Evolutionary conservation across 257 asterid species (phyloP).

Genomic region (Craterostigma plantagineum): DNA sequence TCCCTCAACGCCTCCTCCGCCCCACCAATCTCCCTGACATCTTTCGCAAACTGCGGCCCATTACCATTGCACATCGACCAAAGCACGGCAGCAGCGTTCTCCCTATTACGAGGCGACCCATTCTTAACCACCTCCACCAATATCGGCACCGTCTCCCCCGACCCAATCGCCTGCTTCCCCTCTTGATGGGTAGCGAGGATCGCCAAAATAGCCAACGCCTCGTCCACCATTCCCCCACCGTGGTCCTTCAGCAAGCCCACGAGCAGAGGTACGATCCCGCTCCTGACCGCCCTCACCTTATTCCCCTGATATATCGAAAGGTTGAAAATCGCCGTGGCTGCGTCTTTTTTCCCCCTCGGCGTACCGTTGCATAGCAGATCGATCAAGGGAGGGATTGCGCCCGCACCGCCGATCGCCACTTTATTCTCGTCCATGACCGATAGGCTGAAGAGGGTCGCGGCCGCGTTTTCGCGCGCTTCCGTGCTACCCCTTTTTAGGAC

Average conservation of each 20-base stretch:
- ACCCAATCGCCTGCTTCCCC: slow-evolving; percentile 57
- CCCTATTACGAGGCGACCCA: slow-evolving; percentile 75
- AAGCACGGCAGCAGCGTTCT: slow-evolving; percentile 69
- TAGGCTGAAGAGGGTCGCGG: slow-evolving; percentile 82
- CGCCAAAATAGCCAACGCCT: slow-evolving; percentile 74
- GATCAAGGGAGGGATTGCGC: slow-evolving; percentile 82
- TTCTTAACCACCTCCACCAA: slow-evolving; percentile 62
- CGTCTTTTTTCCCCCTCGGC: slow-evolving; percentile 87
- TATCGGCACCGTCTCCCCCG: slow-evolving; percentile 44
- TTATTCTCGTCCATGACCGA: slow-evolving; percentile 81
- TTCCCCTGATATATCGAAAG: slow-evolving; percentile 91
- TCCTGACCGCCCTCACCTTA: slow-evolving; percentile 76
- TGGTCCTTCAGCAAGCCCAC: slow-evolving; percentile 64
- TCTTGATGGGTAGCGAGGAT: slow-evolving; percentile 81
- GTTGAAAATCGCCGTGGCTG: slow-evolving; percentile 90
- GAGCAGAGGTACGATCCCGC: slow-evolving; percentile 70
- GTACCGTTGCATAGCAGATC: slow-evolving; percentile 70
- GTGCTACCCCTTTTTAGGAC: slow-evolving; percentile 72
- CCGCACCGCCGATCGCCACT: slow-evolving; percentile 84
- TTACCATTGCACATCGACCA: slow-evolving; percentile 72
- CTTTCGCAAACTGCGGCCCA: slow-evolving; percentile 19
- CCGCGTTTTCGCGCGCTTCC: slow-evolving; percentile 85
- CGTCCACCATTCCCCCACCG: slow-evolving; percentile 93
- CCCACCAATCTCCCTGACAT: slow-evolving; percentile 62
- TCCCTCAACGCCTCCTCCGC: slow-evolving; percentile 76